Evolutionary conservation across 1,284 basidiomycete species (phyloP), one percentile per base, ranked within the genome.

Genomic region (Leccinum holopus): DNA sequence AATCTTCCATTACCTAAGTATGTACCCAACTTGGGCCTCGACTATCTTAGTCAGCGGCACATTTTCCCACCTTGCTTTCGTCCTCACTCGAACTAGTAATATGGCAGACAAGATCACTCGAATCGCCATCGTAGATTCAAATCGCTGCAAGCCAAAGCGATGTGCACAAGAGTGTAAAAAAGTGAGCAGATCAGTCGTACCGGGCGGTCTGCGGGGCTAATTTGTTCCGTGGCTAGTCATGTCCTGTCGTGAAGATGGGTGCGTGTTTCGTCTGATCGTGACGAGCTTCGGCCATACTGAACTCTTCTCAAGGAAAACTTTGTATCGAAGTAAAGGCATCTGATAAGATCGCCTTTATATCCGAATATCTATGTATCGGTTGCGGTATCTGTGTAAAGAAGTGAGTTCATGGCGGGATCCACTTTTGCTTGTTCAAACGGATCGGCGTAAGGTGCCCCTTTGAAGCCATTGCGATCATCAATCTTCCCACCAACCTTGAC

Each of bases 221-320:
- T 58, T 28, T 3, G 62, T 63, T 61, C 65, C 44, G 54, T 58
- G 67, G 55, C 65, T 68, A 94, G 88, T 96, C 94, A 79, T 98
- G 96, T 83, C 95, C 95, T 47, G 96, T 98, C 59, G 95, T 97
- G 61, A 53, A 53, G 82, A 98, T 97, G 96, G 95, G 92, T 94
- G 66, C 67, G 88, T 65, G 16, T 52, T 49, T 37, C 54, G 51
- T 77, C 58, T 44, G 58, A 67, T 59, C 60, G 53, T 60, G 28
- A 57, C 32, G n/a, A 62, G 33, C 41, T 12, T 21, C 7, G 21
- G 14, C n/a, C 5, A 2, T 41, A 3, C 21, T 63, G 47, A 37
- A 61, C 18, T 18, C 1, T 12, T 33, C 18, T 21, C 63, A 95
- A 94, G 25, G 95, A 52, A 97, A 97, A 80, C 83, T 98, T 32